Evolutionary conservation across 257 asterid species (phyloP).

Genomic region (Sherardia arvensis): DNA sequence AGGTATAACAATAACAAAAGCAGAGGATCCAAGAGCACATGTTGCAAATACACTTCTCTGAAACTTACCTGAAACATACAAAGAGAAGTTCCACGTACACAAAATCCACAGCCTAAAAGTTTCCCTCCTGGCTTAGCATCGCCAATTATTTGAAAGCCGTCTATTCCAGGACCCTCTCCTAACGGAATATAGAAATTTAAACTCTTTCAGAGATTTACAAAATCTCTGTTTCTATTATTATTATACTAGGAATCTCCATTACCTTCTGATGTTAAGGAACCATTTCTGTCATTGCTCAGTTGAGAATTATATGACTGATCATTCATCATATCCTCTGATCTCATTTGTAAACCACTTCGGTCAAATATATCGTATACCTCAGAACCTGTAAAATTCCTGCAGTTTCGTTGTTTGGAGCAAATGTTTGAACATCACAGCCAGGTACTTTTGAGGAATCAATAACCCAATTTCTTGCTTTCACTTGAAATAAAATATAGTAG

Average conservation of each 20-base stretch:
- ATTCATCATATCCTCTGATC: slow-evolving; percentile 38
- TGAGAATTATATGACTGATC: slow-evolving; percentile 42
- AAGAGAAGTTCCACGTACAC: slow-evolving; percentile 91
- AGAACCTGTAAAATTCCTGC: slow-evolving; percentile 53
- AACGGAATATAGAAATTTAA: slow-evolving; percentile 20
- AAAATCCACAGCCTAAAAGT: slow-evolving; percentile 88
- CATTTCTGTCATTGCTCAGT: slow-evolving; percentile 33
- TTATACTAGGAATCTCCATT: slow-evolving; percentile 12
- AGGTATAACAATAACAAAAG: slow-evolving; percentile 10
- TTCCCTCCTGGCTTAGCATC: slow-evolving; percentile 93
- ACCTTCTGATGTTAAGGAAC: slow-evolving; percentile 70
- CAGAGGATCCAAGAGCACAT: slow-evolving; percentile 2
- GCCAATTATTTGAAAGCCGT: slow-evolving; percentile 79
- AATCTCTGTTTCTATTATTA: neutral
- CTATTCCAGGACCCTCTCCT: slow-evolving; percentile 94
- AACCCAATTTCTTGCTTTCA: neutral
- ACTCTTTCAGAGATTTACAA: slow-evolving; percentile 9
- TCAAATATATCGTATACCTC: slow-evolving; percentile 32
- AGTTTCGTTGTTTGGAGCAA: slow-evolving; percentile 12
- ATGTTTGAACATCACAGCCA: neutral
- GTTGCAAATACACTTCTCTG: neutral
- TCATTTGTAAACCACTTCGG: slow-evolving; percentile 37
- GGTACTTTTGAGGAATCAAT: neutral
- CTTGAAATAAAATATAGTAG: neutral
- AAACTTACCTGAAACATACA: slow-evolving; percentile 92